These are phyloP conservation scores for Setomelanomma holmii DNA, from an alignment of 2,329 filamentous ascomycete species.

Conservation along the genomic window DNA sequence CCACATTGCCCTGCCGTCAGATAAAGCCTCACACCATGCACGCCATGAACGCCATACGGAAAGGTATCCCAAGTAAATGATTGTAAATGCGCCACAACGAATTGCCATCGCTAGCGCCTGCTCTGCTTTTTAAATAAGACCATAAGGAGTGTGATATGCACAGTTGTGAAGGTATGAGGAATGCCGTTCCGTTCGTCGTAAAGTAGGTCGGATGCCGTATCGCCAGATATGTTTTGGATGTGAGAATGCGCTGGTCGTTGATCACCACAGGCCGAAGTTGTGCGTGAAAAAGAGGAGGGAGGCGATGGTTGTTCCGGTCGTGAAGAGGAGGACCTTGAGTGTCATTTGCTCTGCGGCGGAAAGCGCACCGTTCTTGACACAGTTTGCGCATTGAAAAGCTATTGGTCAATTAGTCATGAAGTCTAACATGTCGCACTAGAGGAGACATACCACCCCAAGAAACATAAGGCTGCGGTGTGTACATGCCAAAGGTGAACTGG, in stretches of 20 bases:
- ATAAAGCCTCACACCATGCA: not conserved
- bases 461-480: slow-evolving; percentile 60
- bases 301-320: slow-evolving; percentile 62
- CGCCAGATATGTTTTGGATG: no score
- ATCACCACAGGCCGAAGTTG: slow-evolving; percentile 52
- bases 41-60: slow-evolving; percentile 20
- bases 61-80: slow-evolving; percentile 7
- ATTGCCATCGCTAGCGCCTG: slow-evolving; percentile 18
- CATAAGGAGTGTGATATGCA: slow-evolving; percentile 29
- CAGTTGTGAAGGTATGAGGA: slow-evolving; percentile 25
- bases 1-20: slow-evolving; percentile 15
- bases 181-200: slow-evolving; percentile 28
- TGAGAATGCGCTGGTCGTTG: not conserved
- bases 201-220: no score
- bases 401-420: slow-evolving; percentile 9
- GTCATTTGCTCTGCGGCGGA: slow-evolving; percentile 62
- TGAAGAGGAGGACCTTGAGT: slow-evolving; percentile 62
- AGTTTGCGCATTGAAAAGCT: slow-evolving; percentile 66
- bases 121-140: slow-evolving; percentile 16
- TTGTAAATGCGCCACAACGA: slow-evolving; percentile 16
- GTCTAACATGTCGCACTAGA: not conserved
- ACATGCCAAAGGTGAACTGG: slow-evolving; percentile 69
- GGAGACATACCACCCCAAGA: slow-evolving; percentile 55
- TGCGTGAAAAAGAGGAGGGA: slow-evolving; percentile 63
- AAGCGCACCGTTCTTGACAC: slow-evolving; percentile 55